Conservation (phyloP, 352 stramenopile genomes). For the Globisporangium mamillatum region DNA sequence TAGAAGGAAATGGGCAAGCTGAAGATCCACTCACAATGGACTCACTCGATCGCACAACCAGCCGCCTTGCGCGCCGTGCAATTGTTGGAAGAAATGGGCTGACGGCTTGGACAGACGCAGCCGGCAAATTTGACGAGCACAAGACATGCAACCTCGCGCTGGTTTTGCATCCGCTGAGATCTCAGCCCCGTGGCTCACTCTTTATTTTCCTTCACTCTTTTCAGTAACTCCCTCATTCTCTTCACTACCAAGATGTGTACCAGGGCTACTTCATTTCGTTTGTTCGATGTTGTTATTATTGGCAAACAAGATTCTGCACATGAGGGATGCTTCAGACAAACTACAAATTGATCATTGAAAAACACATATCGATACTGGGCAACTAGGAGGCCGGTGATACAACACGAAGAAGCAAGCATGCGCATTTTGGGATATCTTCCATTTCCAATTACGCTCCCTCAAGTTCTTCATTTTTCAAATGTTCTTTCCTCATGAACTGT, state of each 20-base stretch:
- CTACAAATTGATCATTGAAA: too few species aligned
- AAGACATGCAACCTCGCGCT: background rate
- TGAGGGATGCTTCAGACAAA: background rate
- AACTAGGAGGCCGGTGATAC: too few species aligned
- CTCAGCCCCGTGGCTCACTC: too few species aligned
- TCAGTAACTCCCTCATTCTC: background rate
- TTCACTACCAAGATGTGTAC: background rate
- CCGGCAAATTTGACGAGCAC: background rate
- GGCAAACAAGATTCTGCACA: background rate
- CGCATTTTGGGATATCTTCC: background rate
- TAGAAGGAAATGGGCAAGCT: background rate
- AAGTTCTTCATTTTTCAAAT: background rate
- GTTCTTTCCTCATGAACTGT: too few species aligned
- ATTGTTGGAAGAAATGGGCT: background rate
- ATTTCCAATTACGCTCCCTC: background rate
- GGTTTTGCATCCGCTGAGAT: background rate
- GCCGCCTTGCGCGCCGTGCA: background rate
- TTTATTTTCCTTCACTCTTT: background rate
- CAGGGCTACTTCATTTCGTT: background rate
- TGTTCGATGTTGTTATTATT: background rate
- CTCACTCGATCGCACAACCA: background rate
- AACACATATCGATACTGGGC: too few species aligned
- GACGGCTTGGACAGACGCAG: background rate
- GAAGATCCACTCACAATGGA: background rate
- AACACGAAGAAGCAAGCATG: too few species aligned